Conservation (phyloP, 345 rosid genomes). For the Arabis alpina region DNA sequence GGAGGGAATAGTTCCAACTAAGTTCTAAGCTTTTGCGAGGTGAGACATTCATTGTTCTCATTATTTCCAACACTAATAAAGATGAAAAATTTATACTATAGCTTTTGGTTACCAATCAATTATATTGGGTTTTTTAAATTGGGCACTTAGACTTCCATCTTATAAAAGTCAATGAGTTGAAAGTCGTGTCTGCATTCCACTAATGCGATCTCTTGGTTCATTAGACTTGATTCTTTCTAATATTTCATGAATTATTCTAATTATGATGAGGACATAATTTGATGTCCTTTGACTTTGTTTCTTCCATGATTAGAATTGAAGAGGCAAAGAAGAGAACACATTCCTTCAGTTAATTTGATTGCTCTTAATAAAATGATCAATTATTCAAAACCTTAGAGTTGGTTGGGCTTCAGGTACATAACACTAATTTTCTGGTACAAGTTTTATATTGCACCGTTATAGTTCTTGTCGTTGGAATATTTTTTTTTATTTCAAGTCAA, state of each 20-base stretch:
- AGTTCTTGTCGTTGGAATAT: no score
- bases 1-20: neutral
- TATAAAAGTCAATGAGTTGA: neutral
- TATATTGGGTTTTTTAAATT: no score
- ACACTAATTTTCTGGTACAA: conserved; percentile 2
- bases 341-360: neutral
- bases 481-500: no score
- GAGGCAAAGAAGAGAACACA: conserved; percentile 5
- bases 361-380: conserved; percentile 6
- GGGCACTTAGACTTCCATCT: no score
- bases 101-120: no score
- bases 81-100: no score
- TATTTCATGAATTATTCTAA: conserved; percentile 10
- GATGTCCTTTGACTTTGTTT: conserved; percentile 38
- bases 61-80: neutral
- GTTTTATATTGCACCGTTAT: neutral
- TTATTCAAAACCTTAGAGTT: neutral
- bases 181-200: conserved; percentile 19
- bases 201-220: neutral
- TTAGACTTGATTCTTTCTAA: neutral
- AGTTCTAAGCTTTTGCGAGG: neutral
- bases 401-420: conserved; percentile 17
- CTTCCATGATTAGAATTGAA: conserved; percentile 15
- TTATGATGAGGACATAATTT: conserved; percentile 36
- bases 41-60: neutral